Base-by-base conservation (phyloP, 352 stramenopile species). In the Phytophthora pluvialis region DNA sequence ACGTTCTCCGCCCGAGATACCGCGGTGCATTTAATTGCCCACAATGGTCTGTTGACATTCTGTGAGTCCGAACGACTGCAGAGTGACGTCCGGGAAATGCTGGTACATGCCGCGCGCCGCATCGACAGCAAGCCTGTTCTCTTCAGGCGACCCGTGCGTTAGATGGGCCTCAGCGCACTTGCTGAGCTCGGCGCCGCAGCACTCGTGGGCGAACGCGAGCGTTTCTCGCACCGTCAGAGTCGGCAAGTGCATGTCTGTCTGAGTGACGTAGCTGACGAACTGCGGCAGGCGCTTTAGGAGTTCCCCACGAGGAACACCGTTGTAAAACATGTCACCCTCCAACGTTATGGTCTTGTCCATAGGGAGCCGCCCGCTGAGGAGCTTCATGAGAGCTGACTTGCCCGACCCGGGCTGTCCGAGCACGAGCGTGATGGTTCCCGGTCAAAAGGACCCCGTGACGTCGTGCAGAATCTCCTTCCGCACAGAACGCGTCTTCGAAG, bases 1-100 rank as follows among this genome's bases (percentile, higher is more conserved):
- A 55, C 81, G 84, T 67, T 97, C 90, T n/a, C 90, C 90, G 39
- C 89, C 90, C 5, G 70, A 89, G 40, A 95, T 75, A 5, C 77
- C 78, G 13, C 78, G 69, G 26, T 60, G 38, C 21, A 65, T 8
- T 9, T 38, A 18, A 16, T 60, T 65, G 21, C 38, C 57, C 18
- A 60, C 39, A 38, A 65, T 60, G 2, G 47, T 65, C 16, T 64
- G 42, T n/a, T 64, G 46, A 15, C 56, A 64, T 18, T 51, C 26
- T 21, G 45, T 32, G 0, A 60, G 31, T 18, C 57, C 39, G 10
- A 65, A 31, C 5, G 48, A 47, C 38, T 60, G 57, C 35, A 65
- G 55, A 13, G 89, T 73, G 28, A 91, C 78, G 15, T 89, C 76
- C 7, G 82, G 74, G 49, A 86, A 88, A 40, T 88, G 50, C 9